A percentile compares a stretch with the other conserved stretches of the same genome.
Conservation (phyloP, 225 moss, liverwort and hornwort species). For the Straminergon stramineum region DNA sequence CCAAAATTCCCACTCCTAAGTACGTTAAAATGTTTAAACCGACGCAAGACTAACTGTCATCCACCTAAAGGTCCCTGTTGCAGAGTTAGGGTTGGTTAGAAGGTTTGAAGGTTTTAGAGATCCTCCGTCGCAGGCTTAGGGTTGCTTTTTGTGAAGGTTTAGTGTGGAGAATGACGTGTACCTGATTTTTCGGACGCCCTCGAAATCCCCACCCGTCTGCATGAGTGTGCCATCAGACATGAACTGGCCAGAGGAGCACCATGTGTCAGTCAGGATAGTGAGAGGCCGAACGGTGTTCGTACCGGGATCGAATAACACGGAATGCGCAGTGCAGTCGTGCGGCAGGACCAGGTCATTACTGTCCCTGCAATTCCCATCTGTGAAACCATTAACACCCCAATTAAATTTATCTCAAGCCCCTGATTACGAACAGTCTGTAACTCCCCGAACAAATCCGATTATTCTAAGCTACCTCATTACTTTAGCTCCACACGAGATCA, state of each 20-base stretch:
- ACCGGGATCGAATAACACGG: slow-evolving; percentile 38
- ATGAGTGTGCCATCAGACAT: slow-evolving; percentile 44
- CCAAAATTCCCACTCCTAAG: not conserved
- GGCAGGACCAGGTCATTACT: slow-evolving; percentile 40
- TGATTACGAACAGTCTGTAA: not conserved
- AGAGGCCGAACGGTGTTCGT: slow-evolving; percentile 36
- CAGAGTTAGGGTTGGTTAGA: not conserved
- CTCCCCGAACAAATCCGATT: not conserved
- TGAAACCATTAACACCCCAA: not conserved
- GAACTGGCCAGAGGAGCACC: slow-evolving; percentile 49
- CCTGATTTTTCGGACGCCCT: slow-evolving; percentile 38
- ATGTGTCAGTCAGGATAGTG: slow-evolving; percentile 27
- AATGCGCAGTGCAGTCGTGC: slow-evolving; percentile 48
- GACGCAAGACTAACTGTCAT: not conserved
- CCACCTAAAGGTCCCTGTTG: not conserved
- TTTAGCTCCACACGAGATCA: not conserved
- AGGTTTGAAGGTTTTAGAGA: not conserved
- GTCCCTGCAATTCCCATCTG: slow-evolving; percentile 42
- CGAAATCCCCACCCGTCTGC: slow-evolving; percentile 53
- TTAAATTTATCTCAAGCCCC: not conserved
- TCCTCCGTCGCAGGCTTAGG: not conserved
- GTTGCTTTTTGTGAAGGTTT: not conserved
- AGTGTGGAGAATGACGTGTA: not conserved
- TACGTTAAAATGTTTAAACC: no score
- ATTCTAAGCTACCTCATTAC: not conserved